These are phyloP conservation scores for Prunus kanzakura DNA, from an alignment of 306 rosid species.

Conservation along the genomic window DNA sequence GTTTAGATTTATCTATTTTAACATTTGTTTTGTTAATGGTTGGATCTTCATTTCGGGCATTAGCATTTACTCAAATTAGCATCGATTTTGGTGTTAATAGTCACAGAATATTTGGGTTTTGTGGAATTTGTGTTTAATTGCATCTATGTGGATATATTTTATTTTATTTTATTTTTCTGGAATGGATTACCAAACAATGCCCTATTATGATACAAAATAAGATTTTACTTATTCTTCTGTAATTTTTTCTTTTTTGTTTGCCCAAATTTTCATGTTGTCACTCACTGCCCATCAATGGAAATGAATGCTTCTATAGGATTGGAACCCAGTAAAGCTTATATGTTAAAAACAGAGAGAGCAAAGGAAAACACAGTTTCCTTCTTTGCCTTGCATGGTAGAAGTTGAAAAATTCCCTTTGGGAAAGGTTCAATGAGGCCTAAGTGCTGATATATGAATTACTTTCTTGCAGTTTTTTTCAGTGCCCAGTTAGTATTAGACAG, in stretches of 20 bases:
- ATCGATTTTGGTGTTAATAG: neutral
- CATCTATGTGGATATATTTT: neutral
- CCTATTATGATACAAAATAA: neutral
- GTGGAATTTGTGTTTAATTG: neutral
- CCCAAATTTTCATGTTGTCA: neutral
- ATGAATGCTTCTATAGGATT: neutral
- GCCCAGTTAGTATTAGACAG: slow-evolving; percentile 22
- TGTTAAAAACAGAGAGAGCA: neutral
- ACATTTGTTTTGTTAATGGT: neutral
- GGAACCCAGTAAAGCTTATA: neutral
- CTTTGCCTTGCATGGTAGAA: neutral
- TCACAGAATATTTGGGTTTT: neutral
- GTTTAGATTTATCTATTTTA: neutral
- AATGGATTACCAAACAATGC: neutral
- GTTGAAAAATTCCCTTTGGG: neutral
- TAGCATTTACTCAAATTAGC: neutral
- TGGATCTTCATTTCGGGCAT: slow-evolving; percentile 9
- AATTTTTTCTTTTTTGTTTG: neutral
- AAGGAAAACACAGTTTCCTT: neutral
- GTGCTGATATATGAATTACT: slow-evolving; percentile 2
- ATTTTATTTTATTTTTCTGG: neutral
- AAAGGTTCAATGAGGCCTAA: neutral
- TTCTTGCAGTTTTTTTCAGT: slow-evolving; percentile 15
- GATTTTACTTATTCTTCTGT: neutral
- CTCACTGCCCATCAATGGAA: neutral